Evolutionary conservation across 176 grass and related monocot genomes (phyloP), one percentile per base, ranked within the genome.

Genomic region (Rhynchospora breviuscula): DNA sequence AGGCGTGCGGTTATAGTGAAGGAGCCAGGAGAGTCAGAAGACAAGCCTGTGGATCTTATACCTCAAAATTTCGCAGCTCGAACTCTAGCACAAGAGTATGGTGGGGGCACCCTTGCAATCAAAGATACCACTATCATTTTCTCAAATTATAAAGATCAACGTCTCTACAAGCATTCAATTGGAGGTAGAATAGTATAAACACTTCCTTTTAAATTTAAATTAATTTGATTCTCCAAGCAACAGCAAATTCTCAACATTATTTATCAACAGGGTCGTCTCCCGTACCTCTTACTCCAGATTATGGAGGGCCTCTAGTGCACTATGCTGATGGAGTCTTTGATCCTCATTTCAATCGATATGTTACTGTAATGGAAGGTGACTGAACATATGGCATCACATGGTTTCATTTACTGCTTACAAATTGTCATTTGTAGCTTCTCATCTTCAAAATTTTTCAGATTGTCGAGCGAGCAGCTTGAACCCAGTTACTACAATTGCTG

Each of bases 261-360:
- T 59, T 91, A 17, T 89, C 86, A 85, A 90, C 10, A 93, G 90
- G 57, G 81, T 43, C 17, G 40, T 59, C 76, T 9, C 92, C 92
- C 70, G 31, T 88, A 63, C 92, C 95, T 82, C 78, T 94, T 81
- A 94, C 95, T 86, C 95, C 92, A 3, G 92, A 98, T 88, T 94
- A 94, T 91, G 84, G 89, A 82, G 92, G 81, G 13, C 83, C 90
- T 8, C 31, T 80, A 10, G 87, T 98, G 58, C 78, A 85, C 90
- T 98, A 93, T 88, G 95, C 92, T 79, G 95, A 98, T 91, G 95
- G 95, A 33, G 89, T 89, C 62, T 98, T 94, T 85, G 92, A 98
- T 87, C 88, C 89, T 81, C 90, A 91, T 89, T 98, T 92, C 67
- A 68, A 71, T 84, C 90, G 92, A 88, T 98, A 89, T 89, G 44